Base-by-base conservation (phyloP, 345 rosid species). In the Pugionium dolabratum region DNA sequence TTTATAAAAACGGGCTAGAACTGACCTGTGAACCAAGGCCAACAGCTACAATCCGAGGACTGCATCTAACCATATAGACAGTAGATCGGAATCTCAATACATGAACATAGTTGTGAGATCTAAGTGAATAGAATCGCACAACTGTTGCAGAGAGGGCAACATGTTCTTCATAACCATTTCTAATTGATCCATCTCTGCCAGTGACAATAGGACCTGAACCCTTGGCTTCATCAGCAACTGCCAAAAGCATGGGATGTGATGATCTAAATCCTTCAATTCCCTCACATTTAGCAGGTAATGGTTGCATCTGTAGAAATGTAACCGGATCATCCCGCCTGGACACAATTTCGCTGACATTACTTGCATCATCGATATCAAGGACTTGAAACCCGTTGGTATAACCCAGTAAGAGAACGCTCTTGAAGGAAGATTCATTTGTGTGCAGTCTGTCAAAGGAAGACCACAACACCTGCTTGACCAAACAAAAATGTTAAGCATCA, bases 331-430 rank as follows among this genome's bases (percentile, higher is more conserved):
- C 99, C 47, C 82, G 85, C 80, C 83, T 88, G 0, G 97, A 94
- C 39, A 90, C 91, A 54, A 90, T 62, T 68, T 94, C 99, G 58
- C 71, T 75, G 54, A 94, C 90, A 67, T 80, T 82, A 62, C 83
- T 81, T 54, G 97, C 83, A 54, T 88, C 89, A 69, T 94, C 92
- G 4, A 88, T 89, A 59, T 94, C 96, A 71, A 90, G 84, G 51
- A 94, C 95, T 82, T 94, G 97, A 75, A 94, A 90, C 8, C 97
- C 99, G 80, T 86, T 90, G 54, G 85, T 73, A 75, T 94, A 94
- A 32, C 97, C 99, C 62, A 90, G 90, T 69, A 94, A 75, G 26
- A 94, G 95, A 66, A 90, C 88, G 65, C 62, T 81, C 68, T 77
- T 88, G 79, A 76, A 86, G 35, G 78, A 79, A 46, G 82, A 80